Evolutionary conservation across 192 early-diverging fungal species (phyloP), one percentile per base, ranked within the genome.

Genomic region (Lunasporangiospora selenospora): DNA sequence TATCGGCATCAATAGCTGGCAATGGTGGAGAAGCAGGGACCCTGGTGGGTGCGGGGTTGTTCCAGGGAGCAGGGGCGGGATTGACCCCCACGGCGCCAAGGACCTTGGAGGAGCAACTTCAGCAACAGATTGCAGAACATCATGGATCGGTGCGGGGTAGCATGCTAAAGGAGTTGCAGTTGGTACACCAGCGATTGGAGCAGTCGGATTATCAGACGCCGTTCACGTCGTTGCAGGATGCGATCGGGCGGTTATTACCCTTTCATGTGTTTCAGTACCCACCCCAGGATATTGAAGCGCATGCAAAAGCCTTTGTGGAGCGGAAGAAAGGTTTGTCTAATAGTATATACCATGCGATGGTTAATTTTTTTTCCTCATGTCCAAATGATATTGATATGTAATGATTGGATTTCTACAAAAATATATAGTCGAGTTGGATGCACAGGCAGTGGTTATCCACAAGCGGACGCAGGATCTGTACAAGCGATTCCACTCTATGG

Each of bases 231-330:
- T 37, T 83, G 6, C 58, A 80, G 24, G 88, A 93, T 66, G 83
- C 81, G 0, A 77, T 90, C 39, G 75, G 85, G 55, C 75, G 89
- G 16, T 69, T 93, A 19, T 62, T 93, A 43, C 91, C 91, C 1
- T 93, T 83, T 75, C 89, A 93, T 46, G 78, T 93, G 41, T 91
- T 80, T 52, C 90, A 91, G 70, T 85, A 88, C 53, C 87, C 88
- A 2, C 75, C 83, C 0, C 64, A 56, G 31, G 84, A 86, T 45
- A 36, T 79, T 29, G 65, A 75, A 24, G 31, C 44, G 1, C 71
- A 79, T 31, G 58, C 69, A 40, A 73, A 56, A 18, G 67, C 51
- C 11, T 65, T 61, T 36, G 38, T 19, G 12, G 57, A 41, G 24
- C 52, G 40, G n/a, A n/a, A n/a, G n/a, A n/a, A n/a, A n/a, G n/a